Evolutionary conservation across 192 early-diverging fungal species (phyloP).

Genomic region (Backusella tuberculispora): DNA sequence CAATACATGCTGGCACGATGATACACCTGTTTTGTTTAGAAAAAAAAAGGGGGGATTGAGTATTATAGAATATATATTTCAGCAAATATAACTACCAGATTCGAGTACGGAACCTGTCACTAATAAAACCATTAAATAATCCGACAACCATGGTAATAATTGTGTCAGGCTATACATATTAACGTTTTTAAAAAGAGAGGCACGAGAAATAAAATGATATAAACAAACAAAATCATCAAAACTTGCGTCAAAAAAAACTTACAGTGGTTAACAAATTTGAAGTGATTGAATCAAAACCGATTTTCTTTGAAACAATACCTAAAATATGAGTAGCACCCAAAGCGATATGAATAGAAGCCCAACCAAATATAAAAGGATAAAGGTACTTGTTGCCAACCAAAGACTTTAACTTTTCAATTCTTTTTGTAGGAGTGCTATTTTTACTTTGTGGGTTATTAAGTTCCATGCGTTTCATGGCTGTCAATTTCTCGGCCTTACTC

Average conservation of each 20-base stretch:
- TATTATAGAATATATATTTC: background rate
- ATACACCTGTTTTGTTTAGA: constrained; percentile 33
- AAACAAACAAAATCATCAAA: background rate
- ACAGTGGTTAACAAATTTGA: constrained; percentile 43
- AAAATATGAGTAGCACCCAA: constrained; percentile 35
- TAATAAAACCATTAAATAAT: constrained; percentile 39
- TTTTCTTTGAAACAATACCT: constrained; percentile 42
- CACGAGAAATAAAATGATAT: background rate
- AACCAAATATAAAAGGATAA: constrained; percentile 36
- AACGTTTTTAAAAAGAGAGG: background rate
- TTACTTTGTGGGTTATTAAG: constrained; percentile 8
- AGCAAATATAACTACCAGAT: constrained; percentile 26
- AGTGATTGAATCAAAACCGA: constrained; percentile 41
- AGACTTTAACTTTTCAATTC: background rate
- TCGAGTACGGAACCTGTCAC: constrained; percentile 34
- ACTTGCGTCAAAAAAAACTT: background rate
- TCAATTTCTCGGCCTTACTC: constrained; percentile 24
- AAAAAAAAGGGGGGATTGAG: background rate
- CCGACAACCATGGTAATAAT: constrained; percentile 39
- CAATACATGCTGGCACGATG: constrained; percentile 37
- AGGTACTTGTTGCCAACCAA: constrained; percentile 31
- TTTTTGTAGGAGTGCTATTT: background rate
- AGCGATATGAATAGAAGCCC: constrained; percentile 38
- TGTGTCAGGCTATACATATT: constrained; percentile 37
- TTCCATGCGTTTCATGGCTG: background rate